Evolutionary conservation across 2,329 filamentous ascomycete species (phyloP), one percentile per base, ranked within the genome.

Genomic region (Ascochyta viciae-villosae): DNA sequence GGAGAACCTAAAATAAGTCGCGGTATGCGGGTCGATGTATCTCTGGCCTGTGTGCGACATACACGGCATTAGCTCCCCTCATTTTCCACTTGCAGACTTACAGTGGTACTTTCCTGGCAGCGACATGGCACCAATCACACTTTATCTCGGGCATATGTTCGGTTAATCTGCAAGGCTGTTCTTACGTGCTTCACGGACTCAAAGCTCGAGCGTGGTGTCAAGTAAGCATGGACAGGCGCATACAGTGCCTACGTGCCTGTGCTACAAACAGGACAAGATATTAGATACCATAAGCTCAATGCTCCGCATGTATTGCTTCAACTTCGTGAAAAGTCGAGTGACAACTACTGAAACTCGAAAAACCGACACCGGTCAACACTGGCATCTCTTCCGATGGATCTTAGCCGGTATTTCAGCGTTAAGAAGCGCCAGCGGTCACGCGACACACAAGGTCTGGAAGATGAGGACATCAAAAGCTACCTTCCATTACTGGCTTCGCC

Each of bases 401-500:
- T 67, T 19, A 50, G 53, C 16, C 56, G 58, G 10, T 67, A 65
- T 34, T 63, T 66, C 49, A 62, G 60, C 46, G 45, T 57, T 12
- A 48, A 53, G n/a, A 54, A 50, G 44, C 40, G 40, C 23, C 45
- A 45, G 26, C 33, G 22, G 9, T 50, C 52, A 37, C 45, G 35
- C 9, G 35, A 54, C 12, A 15, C 26, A n/a, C 40, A 29, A 16
- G 35, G 23, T 15, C 12, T 13, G 3, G 40, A 54, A 19, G 35
- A 39, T n/a, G 47, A 48, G 16, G 52, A 37, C 6, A 48, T 34
- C 12, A 48, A 57, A n/a, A 57, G 44, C n/a, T 60, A 50, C 37
- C 60, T 68, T 9, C 56, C 61, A 12, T 46, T 67, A 6, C 27
- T 68, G 8, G 62, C 62, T 12, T 62, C 57, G 9, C 64, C 65